Evolutionary conservation across 306 rosid genomes (phyloP).

Genomic region (Argentina anserina): DNA sequence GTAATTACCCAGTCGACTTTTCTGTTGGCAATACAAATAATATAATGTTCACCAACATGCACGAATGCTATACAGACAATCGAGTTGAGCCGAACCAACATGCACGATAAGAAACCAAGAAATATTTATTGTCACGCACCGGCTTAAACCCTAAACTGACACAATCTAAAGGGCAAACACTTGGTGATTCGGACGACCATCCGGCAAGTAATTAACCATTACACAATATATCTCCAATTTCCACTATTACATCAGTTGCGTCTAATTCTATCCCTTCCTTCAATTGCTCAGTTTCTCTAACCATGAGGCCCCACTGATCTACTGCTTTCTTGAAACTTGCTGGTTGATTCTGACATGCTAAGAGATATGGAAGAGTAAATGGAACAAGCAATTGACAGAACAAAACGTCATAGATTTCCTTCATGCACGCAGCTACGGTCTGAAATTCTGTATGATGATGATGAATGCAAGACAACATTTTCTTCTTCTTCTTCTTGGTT

Average conservation of each 20-base stretch:
- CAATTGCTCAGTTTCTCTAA: neutral
- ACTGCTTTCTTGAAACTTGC: slow-evolving; percentile 2
- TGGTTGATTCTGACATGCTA: slow-evolving; percentile 11
- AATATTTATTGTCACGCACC: too few relatives aligned
- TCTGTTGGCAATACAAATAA: too few relatives aligned
- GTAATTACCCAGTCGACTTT: too few relatives aligned
- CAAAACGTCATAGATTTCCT: neutral
- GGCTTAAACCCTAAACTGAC: slow-evolving; percentile 2
- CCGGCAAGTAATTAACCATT: neutral
- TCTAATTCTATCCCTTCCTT: slow-evolving; percentile 5
- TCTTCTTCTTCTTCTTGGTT: neutral
- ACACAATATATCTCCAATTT: slow-evolving; percentile 13
- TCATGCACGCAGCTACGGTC: neutral
- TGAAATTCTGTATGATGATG: neutral
- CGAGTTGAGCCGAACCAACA: too few relatives aligned
- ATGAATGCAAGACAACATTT: neutral
- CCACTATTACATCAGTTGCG: neutral
- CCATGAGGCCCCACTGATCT: neutral
- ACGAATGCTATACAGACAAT: too few relatives aligned
- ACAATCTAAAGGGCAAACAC: slow-evolving; percentile 14
- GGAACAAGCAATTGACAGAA: slow-evolving; percentile 12
- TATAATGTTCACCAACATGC: too few relatives aligned
- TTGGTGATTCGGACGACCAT: slow-evolving; percentile 8
- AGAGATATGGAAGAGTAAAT: slow-evolving; percentile 3
- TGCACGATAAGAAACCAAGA: too few relatives aligned